Evolutionary conservation across 257 asterid species (phyloP).

Genomic region (Echium plantagineum): DNA sequence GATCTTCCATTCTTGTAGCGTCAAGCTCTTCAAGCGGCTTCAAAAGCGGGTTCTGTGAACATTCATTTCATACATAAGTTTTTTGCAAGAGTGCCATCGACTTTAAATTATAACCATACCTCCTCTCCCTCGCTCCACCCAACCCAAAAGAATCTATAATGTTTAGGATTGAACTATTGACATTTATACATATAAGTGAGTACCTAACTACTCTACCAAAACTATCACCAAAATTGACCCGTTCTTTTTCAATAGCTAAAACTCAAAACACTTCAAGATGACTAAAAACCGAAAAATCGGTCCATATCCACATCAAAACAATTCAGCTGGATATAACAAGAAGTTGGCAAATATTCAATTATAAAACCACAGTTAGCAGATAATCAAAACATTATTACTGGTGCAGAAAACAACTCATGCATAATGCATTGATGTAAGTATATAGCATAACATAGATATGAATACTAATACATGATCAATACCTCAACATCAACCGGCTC

Average conservation of each 20-base stretch:
- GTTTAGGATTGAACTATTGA: too few relatives aligned
- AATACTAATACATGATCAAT: slow-evolving; percentile 9
- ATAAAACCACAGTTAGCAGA: neutral
- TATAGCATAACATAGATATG: neutral
- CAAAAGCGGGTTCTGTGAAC: slow-evolving; percentile 37
- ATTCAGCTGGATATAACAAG: neutral
- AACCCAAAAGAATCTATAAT: too few relatives aligned
- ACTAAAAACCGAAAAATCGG: too few relatives aligned
- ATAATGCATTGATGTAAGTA: neutral
- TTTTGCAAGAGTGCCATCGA: neutral
- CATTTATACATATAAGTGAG: too few relatives aligned
- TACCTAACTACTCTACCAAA: too few relatives aligned
- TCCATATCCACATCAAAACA: neutral
- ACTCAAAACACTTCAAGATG: neutral
- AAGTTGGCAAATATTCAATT: too few relatives aligned
- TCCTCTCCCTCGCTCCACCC: too few relatives aligned
- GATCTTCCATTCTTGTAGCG: slow-evolving; percentile 40
- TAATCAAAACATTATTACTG: neutral
- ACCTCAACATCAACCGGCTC: slow-evolving; percentile 38
- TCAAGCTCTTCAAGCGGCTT: slow-evolving; percentile 48
- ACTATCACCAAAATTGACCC: too few relatives aligned
- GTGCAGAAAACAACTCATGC: neutral
- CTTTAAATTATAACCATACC: neutral
- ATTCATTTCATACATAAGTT: neutral
- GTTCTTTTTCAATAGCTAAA: neutral